Evolutionary conservation across 441 rosid genomes (phyloP).

Genomic region (Manihot esculenta): DNA sequence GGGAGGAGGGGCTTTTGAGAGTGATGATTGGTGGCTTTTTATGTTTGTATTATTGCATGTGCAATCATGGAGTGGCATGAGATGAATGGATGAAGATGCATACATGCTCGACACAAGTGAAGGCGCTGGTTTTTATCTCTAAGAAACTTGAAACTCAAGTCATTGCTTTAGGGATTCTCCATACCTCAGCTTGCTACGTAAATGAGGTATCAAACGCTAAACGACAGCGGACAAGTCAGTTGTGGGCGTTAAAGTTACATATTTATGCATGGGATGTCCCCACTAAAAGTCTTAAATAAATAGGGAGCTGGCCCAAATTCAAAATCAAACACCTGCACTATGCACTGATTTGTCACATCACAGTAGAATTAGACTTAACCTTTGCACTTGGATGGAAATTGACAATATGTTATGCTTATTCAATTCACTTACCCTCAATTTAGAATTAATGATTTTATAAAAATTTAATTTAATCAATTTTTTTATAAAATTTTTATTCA

Average conservation of each 20-base stretch:
- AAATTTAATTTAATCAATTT: too few species aligned
- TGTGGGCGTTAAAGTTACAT: conserved; percentile 34
- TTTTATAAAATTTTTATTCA: too few species aligned
- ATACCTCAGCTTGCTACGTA: conserved; percentile 9
- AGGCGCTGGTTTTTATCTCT: conserved; percentile 25
- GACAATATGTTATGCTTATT: too few species aligned
- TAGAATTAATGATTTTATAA: too few species aligned
- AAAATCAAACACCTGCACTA: conserved; percentile 12
- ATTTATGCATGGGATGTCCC: neutral
- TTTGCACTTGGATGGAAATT: too few species aligned
- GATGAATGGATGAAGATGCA: neutral
- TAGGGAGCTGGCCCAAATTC: neutral
- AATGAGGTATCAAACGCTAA: conserved; percentile 5
- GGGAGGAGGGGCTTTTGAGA: conserved; percentile 40
- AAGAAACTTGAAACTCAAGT: conserved; percentile 42
- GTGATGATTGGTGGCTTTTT: conserved; percentile 57
- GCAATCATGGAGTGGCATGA: conserved; percentile 6
- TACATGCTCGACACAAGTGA: conserved; percentile 37
- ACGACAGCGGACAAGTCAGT: conserved; percentile 27
- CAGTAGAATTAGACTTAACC: too few species aligned
- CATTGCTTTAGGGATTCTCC: conserved; percentile 43
- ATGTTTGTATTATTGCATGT: conserved; percentile 56
- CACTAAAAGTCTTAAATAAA: conserved; percentile 3
- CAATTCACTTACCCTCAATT: too few species aligned
- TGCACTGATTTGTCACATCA: conserved; percentile 16